These are phyloP conservation scores for Penicillium rolfsii DNA, from an alignment of 2,329 filamentous ascomycete genomes.

Conservation along the genomic window DNA sequence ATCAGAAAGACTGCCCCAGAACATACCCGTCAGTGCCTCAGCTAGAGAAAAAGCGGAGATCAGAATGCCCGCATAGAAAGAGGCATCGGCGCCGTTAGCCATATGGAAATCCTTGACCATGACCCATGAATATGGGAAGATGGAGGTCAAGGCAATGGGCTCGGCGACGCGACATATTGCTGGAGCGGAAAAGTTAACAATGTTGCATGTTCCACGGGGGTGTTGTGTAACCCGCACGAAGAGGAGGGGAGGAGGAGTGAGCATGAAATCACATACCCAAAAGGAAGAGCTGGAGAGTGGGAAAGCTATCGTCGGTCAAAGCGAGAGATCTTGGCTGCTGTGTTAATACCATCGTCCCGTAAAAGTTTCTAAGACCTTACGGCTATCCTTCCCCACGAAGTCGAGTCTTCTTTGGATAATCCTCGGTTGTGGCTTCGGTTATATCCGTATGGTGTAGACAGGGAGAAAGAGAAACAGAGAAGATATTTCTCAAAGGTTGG, in stretches of 20 bases:
- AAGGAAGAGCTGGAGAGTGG: conserved; percentile 78
- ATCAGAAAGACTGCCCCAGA: conserved; percentile 84
- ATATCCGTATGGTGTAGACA: not conserved
- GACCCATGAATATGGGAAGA: conserved; percentile 89
- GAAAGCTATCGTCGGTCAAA: conserved; percentile 72
- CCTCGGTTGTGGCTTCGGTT: conserved; percentile 6
- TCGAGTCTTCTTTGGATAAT: conserved; percentile 14
- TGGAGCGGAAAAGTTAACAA: conserved; percentile 42
- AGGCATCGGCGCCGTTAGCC: conserved; percentile 73
- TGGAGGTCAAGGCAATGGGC: conserved; percentile 88
- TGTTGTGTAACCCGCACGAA: not conserved
- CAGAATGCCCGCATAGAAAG: conserved; percentile 83
- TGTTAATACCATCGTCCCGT: conserved; percentile 63
- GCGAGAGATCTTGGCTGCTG: conserved; percentile 58
- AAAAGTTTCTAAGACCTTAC: conserved; percentile 57
- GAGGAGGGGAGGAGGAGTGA: not conserved
- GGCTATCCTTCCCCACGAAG: conserved; percentile 36
- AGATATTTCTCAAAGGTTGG: not conserved
- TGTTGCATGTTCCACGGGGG: not conserved
- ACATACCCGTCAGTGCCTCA: conserved; percentile 82
- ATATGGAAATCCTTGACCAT: conserved; percentile 77
- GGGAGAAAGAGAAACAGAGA: not conserved
- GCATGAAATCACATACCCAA: conserved; percentile 65
- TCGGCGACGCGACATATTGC: conserved; percentile 91
- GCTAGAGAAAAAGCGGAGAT: conserved; percentile 84